Percentiles rank a stretch among this genome's conserved stretches.
Evolutionary conservation across 108 stramenopile species (phyloP).

Genomic region (Thalassiosira profunda): DNA sequence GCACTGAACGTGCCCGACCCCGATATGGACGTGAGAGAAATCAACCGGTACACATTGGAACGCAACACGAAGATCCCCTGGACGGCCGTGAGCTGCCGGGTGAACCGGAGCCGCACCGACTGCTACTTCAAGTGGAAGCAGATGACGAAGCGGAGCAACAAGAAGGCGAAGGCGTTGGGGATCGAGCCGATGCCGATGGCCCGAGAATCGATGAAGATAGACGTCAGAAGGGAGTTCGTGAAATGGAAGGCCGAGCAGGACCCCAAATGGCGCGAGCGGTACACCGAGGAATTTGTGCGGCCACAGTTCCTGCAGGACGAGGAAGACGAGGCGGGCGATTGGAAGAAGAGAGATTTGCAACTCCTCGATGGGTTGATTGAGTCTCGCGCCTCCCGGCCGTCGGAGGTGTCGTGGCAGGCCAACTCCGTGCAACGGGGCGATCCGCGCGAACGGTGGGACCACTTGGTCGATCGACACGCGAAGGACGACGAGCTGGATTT

Average conservation of each 20-base stretch:
- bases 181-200: slow-evolving; percentile 34
- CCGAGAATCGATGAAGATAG: slow-evolving; percentile 14
- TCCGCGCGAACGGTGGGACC: slow-evolving; percentile 46
- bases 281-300: slow-evolving; percentile 6
- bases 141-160: slow-evolving; percentile 79
- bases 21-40: slow-evolving; percentile 58
- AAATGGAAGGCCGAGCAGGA: slow-evolving; percentile 34
- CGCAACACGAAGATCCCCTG: slow-evolving; percentile 56
- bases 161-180: slow-evolving; percentile 42
- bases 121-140: slow-evolving; percentile 55
- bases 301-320: background rate
- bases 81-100: slow-evolving; percentile 52
- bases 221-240: slow-evolving; percentile 24
- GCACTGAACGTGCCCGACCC: slow-evolving; percentile 38
- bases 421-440: slow-evolving; percentile 4
- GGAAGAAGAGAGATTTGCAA: slow-evolving; percentile 8
- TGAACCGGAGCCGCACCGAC: slow-evolving; percentile 19
- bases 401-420: slow-evolving; percentile 22
- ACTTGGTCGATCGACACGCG: slow-evolving; percentile 56
- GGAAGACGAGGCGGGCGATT: background rate
- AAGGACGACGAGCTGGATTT: slow-evolving; percentile 35
- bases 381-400: slow-evolving; percentile 26
- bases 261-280: slow-evolving; percentile 11
- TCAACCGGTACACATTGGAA: slow-evolving; percentile 48
- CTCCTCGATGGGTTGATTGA: slow-evolving; percentile 21